phyloP scores from a whole-genome alignment of 1,284 basidiomycete genomes.

The Irpex sp. region DNA sequence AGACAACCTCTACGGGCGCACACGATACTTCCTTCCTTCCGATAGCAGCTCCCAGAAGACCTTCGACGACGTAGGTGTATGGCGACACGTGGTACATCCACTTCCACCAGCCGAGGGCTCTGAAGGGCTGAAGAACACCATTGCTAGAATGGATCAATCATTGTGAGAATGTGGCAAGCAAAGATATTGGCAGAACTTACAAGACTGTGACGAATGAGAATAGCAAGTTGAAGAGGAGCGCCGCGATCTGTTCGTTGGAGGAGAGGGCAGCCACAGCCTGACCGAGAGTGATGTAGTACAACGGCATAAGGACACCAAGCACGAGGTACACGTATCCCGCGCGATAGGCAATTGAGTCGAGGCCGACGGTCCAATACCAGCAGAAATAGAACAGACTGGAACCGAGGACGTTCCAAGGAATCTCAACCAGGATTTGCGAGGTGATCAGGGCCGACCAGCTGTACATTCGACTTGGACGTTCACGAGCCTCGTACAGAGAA shows the following conservation, averaged over 20 bases:
- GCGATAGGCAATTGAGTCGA: slow-evolving; percentile 37
- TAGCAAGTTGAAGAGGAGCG: slow-evolving; percentile 59
- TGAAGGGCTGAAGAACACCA: slow-evolving; percentile 63
- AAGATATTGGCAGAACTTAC: slow-evolving; percentile 33
- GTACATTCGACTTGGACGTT: slow-evolving; percentile 75
- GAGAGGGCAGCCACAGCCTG: slow-evolving; percentile 62
- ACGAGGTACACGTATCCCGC: slow-evolving; percentile 59
- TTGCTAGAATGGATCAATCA: slow-evolving; percentile 33
- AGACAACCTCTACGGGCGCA: slow-evolving; percentile 36
- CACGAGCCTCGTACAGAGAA: slow-evolving; percentile 60
- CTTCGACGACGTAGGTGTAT: slow-evolving; percentile 69
- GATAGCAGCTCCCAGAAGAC: slow-evolving; percentile 43
- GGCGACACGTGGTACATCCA: slow-evolving; percentile 84
- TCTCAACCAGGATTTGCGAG: slow-evolving; percentile 57
- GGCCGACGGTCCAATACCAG: slow-evolving; percentile 72
- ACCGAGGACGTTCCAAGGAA: slow-evolving; percentile 65
- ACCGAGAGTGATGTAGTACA: slow-evolving; percentile 48
- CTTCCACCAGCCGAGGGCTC: slow-evolving; percentile 71
- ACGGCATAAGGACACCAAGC: slow-evolving; percentile 47
- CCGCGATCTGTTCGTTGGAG: slow-evolving; percentile 65
- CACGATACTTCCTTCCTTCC: slow-evolving; percentile 44
- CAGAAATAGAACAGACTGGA: slow-evolving; percentile 58
- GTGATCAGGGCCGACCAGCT: slow-evolving; percentile 75
- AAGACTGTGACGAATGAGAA: slow-evolving; percentile 65
- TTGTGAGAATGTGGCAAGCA: neutral